Evolutionary conservation across 169 alveolate species (phyloP).

Genomic region (Hepatocystis sp.): DNA sequence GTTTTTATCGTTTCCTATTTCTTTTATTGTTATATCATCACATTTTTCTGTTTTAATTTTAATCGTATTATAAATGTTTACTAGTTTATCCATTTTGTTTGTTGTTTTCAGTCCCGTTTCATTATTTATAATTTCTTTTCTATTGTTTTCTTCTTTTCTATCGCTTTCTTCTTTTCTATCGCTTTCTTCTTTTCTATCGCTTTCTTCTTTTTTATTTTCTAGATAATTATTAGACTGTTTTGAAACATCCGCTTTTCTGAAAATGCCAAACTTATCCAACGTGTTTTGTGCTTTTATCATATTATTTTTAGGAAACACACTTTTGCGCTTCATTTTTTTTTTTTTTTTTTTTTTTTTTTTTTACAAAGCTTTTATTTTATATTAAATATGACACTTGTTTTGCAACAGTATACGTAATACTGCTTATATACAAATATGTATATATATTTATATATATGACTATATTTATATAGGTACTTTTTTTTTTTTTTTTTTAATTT

Average conservation of each 20-base stretch:
- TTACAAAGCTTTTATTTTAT: conserved; percentile 16
- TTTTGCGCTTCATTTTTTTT: conserved; percentile 69
- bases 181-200: neutral
- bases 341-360: conserved; percentile 48
- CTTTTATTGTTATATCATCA: neutral
- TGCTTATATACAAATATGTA: conserved; percentile 3
- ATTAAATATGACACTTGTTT: too few relatives aligned
- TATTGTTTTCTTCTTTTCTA: conserved; percentile 1
- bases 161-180: neutral
- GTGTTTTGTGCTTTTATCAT: conserved; percentile 56
- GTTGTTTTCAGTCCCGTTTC: too few relatives aligned
- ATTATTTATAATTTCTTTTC: too few relatives aligned
- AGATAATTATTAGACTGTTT: too few relatives aligned
- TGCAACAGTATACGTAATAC: too few relatives aligned
- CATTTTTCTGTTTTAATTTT: too few relatives aligned
- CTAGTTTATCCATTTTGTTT: too few relatives aligned
- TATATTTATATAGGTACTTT: neutral
- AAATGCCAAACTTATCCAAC: conserved; percentile 73
- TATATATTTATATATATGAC: neutral
- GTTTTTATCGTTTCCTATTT: conserved; percentile 3
- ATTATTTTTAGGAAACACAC: conserved; percentile 29
- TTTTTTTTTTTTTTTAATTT: conserved; percentile 2
- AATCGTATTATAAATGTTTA: too few relatives aligned
- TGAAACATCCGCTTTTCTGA: conserved; percentile 34
- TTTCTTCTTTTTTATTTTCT: too few relatives aligned